Base-by-base conservation (phyloP, 2,329 filamentous ascomycete genomes). In the Orbilia oligospora region DNA sequence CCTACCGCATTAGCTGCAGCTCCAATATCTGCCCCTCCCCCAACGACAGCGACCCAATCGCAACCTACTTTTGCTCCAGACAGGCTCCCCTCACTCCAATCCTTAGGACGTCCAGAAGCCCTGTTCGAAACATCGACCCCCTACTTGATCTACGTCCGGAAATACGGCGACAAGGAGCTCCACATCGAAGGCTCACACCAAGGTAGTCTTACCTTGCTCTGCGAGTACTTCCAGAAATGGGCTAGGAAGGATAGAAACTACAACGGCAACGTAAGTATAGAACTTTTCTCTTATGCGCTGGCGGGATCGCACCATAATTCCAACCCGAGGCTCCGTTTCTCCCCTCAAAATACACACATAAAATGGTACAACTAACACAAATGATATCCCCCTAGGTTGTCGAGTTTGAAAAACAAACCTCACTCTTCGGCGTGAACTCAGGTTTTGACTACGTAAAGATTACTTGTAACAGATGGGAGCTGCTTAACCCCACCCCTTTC, bases 201-300 rank as follows among this genome's bases (percentile, higher is more conserved):
- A 20, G 68, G 61, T 22, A 78, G 75, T 12, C 68, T 78, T 10
- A 78, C 61, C 22, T 38, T 78, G 16, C 58, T 78, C 24, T 78
- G 75, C 55, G 75, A 78, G 16, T 78, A 78, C 55, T 78, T 78
- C 41, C 75, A 78, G 46, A 78, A 78, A 27, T 78, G 75, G 75
- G 67, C 72, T 41, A 51, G 75, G 51, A 72, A 68, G 38, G 75
- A 78, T 38, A 78, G 55, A 46, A 72, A 68, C 53, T 78, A 78
- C 48, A 72, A 78, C 36, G 75, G 75, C 8, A 71, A 78, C 20
- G 75, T 72, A 72, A 71, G 75, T 72, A 5, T 12, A 36, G 20
- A 27, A n/a, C 48, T 71, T 16, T n/a, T 73, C 9, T 63, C 33
- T n/a, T 36, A 20, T 24, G 33, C 33, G 8, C 5, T 8, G 4